Evolutionary conservation across 345 rosid species (phyloP).

Genomic region (Sisymbrium altissimum): DNA sequence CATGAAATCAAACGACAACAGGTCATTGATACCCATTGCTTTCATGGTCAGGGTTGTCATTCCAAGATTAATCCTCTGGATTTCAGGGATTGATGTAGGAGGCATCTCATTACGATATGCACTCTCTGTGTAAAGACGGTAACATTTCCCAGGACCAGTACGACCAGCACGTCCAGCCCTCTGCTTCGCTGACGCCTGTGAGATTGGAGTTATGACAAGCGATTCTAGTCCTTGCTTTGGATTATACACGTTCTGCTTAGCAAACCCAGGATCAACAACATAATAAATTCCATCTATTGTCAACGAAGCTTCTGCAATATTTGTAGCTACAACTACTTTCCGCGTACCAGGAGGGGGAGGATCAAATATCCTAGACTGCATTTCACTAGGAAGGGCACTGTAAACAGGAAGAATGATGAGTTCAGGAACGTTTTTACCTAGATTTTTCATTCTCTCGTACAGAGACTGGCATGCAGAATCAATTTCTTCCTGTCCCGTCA

Average conservation of each 20-base stretch:
- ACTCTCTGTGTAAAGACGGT: conserved; percentile 73
- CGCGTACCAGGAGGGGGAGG: conserved; percentile 83
- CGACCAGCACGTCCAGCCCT: conserved; percentile 89
- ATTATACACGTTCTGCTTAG: conserved; percentile 75
- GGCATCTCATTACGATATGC: conserved; percentile 60
- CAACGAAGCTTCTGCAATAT: conserved; percentile 80
- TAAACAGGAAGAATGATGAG: conserved; percentile 77
- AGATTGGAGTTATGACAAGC: conserved; percentile 72
- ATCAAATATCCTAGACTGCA: conserved; percentile 85
- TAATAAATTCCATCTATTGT: conserved; percentile 76
- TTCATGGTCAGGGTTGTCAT: conserved; percentile 62
- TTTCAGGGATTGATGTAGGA: conserved; percentile 81
- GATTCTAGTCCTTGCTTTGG: conserved; percentile 82
- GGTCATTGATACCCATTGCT: conserved; percentile 91
- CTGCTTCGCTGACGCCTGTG: conserved; percentile 86
- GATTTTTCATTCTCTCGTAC: conserved; percentile 67
- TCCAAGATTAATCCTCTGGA: conserved; percentile 89
- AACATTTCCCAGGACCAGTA: conserved; percentile 88
- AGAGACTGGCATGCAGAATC: conserved; percentile 78
- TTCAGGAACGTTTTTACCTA: conserved; percentile 70
- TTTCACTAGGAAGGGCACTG: conserved; percentile 84
- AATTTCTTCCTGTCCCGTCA: conserved; percentile 89
- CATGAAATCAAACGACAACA: conserved; percentile 40
- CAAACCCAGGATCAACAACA: conserved; percentile 87
- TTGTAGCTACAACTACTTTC: conserved; percentile 86